These are phyloP conservation scores for Gracilaria gracilis DNA, from an alignment of 23 red algal species.

Conservation along the genomic window DNA sequence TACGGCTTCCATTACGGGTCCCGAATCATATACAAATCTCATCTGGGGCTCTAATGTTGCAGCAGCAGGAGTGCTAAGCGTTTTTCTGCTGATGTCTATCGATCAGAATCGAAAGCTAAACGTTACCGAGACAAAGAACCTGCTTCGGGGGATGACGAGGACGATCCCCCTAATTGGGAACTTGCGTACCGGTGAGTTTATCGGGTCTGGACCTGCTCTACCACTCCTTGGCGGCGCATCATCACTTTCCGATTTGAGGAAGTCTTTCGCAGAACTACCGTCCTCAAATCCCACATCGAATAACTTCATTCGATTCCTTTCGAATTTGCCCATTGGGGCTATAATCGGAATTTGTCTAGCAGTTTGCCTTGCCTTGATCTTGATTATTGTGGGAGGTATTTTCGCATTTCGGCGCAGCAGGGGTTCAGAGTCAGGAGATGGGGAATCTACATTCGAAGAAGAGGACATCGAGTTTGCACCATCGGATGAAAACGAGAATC, in stretches of 20 bases:
- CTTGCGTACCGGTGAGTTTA: neutral
- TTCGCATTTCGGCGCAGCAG: neutral
- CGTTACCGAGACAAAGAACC: neutral
- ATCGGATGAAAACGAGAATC: slow-evolving; percentile 12
- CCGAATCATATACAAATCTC: slow-evolving; percentile 7
- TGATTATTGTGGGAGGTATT: neutral
- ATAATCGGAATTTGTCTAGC: slow-evolving; percentile 10
- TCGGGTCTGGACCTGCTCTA: neutral
- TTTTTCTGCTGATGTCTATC: slow-evolving; percentile 7
- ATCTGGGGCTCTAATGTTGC: slow-evolving; percentile 14
- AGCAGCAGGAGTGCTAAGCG: neutral
- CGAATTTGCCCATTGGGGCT: neutral
- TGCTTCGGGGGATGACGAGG: neutral
- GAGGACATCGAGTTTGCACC: too few relatives aligned
- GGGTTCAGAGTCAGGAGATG: neutral
- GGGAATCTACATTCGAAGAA: neutral
- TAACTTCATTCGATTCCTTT: neutral
- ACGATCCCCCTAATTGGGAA: slow-evolving; percentile 1
- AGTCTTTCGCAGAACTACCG: neutral
- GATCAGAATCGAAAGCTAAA: neutral
- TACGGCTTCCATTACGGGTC: neutral
- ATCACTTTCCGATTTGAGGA: slow-evolving; percentile 21
- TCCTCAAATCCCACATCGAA: neutral
- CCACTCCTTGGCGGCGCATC: slow-evolving; percentile 2
- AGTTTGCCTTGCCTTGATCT: neutral